These are phyloP conservation scores for Malus orientalis DNA, from an alignment of 306 rosid genomes.

Conservation along the genomic window DNA sequence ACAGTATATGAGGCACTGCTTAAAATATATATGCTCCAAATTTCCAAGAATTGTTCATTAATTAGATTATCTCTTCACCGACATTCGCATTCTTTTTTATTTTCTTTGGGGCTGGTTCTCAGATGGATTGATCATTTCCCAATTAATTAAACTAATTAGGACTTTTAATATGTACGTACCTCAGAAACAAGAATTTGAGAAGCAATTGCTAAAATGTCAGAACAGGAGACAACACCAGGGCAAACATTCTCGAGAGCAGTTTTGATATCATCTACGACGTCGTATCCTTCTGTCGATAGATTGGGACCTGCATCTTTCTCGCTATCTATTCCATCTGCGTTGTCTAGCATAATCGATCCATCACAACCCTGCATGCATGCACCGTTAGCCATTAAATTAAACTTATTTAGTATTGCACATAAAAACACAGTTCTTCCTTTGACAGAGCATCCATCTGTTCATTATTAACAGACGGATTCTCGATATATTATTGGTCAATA, in stretches of 20 bases:
- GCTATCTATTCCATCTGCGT: constrained; percentile 13
- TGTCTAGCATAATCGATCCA: constrained; percentile 35
- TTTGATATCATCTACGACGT: constrained; percentile 36
- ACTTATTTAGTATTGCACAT: background rate
- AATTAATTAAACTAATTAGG: background rate
- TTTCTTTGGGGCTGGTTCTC: background rate
- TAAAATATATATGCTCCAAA: background rate
- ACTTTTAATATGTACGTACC: constrained; percentile 4
- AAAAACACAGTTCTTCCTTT: background rate
- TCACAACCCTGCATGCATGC: constrained; percentile 36
- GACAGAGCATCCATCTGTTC: background rate
- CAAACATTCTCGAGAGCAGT: constrained; percentile 36
- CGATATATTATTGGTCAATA: background rate
- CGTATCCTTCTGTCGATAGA: constrained; percentile 7
- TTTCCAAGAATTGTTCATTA: background rate
- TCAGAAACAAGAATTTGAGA: constrained; percentile 15
- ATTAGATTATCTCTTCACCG: background rate
- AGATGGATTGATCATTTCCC: background rate
- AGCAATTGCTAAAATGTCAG: constrained; percentile 39
- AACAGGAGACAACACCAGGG: constrained; percentile 44
- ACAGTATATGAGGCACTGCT: background rate
- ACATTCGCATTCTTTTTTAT: background rate
- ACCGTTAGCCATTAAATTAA: background rate
- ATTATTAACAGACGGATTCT: background rate
- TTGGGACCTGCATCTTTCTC: constrained; percentile 22